phyloP scores from a whole-genome alignment of 139 green algal species.

The Chlorella sp. region DNA sequence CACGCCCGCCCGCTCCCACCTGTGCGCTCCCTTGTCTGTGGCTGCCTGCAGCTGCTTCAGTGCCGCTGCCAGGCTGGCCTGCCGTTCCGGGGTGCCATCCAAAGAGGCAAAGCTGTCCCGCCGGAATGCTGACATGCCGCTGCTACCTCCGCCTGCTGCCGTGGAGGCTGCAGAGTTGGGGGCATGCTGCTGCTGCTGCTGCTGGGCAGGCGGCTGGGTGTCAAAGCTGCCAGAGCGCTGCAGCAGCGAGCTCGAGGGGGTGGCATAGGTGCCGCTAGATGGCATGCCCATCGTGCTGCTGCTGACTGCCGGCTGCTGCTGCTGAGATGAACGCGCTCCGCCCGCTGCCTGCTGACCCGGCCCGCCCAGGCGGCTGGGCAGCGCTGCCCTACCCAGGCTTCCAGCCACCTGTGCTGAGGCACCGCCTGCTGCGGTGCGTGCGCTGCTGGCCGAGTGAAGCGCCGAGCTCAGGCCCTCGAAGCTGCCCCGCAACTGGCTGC shows the following conservation, averaged over 20 bases:
- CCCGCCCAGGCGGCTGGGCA: not conserved
- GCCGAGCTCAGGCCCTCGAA: conserved; percentile 5
- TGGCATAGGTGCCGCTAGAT: conserved; percentile 14
- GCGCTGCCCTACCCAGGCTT: not conserved
- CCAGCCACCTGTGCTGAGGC: not conserved
- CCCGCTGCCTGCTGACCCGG: not conserved
- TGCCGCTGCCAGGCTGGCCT: not conserved
- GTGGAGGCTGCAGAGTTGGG: not conserved
- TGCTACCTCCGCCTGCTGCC: not conserved
- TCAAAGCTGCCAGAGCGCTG: conserved; percentile 15
- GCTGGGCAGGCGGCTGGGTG: not conserved
- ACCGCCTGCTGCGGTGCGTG: not conserved
- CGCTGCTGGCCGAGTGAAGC: not conserved
- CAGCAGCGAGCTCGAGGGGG: conserved; percentile 27
- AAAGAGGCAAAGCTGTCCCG: conserved; percentile 6
- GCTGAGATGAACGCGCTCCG: not conserved
- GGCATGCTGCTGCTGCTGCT: not conserved
- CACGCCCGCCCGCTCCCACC: not conserved
- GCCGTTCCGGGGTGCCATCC: not conserved
- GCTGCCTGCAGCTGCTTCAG: conserved; percentile 29
- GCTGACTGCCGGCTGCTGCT: not conserved
- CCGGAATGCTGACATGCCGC: not conserved
- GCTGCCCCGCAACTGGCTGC: conserved; percentile 1
- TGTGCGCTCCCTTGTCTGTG: conserved; percentile 26
- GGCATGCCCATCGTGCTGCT: not conserved